Evolutionary conservation across 208 protist genomes (phyloP), one percentile per base, ranked within the genome.

Genomic region (Wallacemonas sp.): DNA sequence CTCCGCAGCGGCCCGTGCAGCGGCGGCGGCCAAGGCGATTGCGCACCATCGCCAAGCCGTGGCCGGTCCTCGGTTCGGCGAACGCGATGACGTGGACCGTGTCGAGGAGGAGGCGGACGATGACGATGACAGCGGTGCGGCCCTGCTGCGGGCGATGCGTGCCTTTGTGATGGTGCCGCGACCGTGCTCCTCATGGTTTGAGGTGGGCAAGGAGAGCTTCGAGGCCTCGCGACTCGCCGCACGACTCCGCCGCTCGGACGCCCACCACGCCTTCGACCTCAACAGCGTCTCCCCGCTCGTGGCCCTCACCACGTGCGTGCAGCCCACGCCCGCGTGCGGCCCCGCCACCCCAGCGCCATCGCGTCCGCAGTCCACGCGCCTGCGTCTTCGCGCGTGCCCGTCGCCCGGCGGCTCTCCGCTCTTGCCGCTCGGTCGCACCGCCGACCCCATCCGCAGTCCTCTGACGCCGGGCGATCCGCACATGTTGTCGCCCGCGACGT

Each of bases 231-330:
- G 26, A 2, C 64, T 73, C 3, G 67, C 70, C 23, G 74, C 76
- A 45, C 46, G 44, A 32, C 77, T 82, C 54, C 67, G 61, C 18
- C 75, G 76, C 42, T 66, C 67, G 7, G 62, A 65, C 18, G 67
- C 77, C n/a, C 67, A 70, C 16, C 76, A 48, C 28, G 50, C 61
- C 3, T 86, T 86, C 68, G 79, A 86, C 65, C 38, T 79, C 18
- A 65, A 69, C 33, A 62, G 72, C 69, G 62, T 86, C 39, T 86
- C 79, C 4, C 79, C 79, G 2, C 59, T 86, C 42, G 75, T 77
- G 20, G 75, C 79, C 16, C 50, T 86, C 14, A 68, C 39, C 23
- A 65, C 64, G 42, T 82, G 79, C 74, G 66, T 82, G 57, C 39
- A 22, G 18, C 33, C 33, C n/a, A 49, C 25, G 23, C 45, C 23